Evolutionary conservation across 1,284 basidiomycete species (phyloP), one percentile per base, ranked within the genome.

Genomic region (Ganoderma leucocontextum): DNA sequence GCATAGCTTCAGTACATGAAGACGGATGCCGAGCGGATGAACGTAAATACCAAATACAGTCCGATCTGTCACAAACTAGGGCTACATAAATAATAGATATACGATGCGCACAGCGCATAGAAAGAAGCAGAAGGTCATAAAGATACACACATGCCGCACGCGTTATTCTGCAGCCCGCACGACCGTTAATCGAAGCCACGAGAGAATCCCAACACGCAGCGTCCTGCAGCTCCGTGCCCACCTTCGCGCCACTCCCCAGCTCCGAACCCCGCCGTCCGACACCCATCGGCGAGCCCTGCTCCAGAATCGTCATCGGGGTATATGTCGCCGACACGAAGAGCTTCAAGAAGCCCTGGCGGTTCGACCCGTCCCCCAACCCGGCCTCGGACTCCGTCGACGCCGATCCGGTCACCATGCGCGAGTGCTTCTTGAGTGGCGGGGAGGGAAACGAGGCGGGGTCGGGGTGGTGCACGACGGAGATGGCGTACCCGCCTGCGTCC

Each of bases 311-410:
- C 74, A 85, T 78, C 2, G 83, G 82, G 3, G 82, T 82, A 69
- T 82, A 84, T 13, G 75, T 75, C 8, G 83, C 82, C 17, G 84
- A 85, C 12, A 85, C 77, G 71, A 85, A 85, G 13, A 86, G 67
- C 68, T 86, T 86, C 62, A 85, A 71, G 73, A 85, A 86, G 19
- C 83, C 81, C 0, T 79, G 78, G 52, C 75, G 76, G 38, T 79
- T 75, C 7, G 75, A 74, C 13, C 74, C 73, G 5, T 75, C 74
- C 8, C 72, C 71, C 2, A 80, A 74, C 2, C 75, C 75, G 67
- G 83, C 79, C 60, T 77, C 77, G 0, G 81, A 77, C 55, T 78
- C 78, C 15, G 71, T 74, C 13, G 69, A 70, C 1, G 77, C 78
- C 22, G 76, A 78, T 22, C 78, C 78, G 25, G 84, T 80, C 69